Conservation (phyloP, 257 asterid genomes). For the Solanum phureja region DNA sequence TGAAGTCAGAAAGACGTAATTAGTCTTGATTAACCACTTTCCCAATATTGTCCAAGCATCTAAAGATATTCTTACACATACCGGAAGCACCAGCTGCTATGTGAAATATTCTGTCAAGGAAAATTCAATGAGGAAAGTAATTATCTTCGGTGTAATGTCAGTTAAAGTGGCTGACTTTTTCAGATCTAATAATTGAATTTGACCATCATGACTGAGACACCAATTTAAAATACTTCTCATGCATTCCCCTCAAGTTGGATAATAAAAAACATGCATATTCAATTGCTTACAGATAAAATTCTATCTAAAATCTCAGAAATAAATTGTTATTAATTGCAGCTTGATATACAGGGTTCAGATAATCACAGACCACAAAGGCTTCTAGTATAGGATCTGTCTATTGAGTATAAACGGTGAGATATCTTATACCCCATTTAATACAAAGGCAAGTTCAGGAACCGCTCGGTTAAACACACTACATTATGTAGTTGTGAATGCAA, state of each 20-base stretch:
- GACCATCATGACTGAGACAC: background rate
- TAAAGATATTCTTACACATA: background rate
- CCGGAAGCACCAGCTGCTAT: background rate
- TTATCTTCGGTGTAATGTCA: background rate
- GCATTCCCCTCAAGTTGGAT: background rate
- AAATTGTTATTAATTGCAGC: background rate
- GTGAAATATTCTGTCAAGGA: background rate
- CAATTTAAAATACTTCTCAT: background rate
- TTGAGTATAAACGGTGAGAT: background rate
- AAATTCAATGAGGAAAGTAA: background rate
- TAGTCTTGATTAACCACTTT: background rate
- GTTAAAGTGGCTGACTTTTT: background rate
- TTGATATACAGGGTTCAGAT: background rate
- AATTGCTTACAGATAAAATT: background rate
- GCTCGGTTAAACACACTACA: background rate
- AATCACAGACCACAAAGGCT: background rate
- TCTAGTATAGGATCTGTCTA: background rate
- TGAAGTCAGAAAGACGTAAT: background rate
- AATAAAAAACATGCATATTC: background rate
- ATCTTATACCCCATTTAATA: background rate
- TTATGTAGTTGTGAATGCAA: background rate
- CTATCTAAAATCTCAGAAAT: background rate
- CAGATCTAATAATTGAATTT: background rate
- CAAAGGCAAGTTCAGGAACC: background rate
- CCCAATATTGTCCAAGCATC: background rate